Evolutionary conservation across 2,329 filamentous ascomycete genomes (phyloP).

Genomic region (Fusarium sp.): DNA sequence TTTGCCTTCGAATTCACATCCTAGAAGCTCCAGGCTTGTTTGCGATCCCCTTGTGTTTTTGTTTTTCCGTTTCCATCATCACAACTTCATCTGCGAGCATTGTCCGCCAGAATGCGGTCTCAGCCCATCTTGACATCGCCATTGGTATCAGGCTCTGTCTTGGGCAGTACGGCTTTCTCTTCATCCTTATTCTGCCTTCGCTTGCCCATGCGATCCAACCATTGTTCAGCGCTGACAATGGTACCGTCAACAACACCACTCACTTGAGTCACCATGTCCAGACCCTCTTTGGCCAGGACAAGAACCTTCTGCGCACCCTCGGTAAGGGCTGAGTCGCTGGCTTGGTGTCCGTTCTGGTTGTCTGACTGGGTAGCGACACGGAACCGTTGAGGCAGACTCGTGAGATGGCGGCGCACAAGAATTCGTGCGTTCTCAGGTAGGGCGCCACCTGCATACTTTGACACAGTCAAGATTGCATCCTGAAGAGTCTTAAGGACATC

Average conservation of each 20-base stretch:
- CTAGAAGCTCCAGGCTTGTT: constrained; percentile 6
- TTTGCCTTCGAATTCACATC: background rate
- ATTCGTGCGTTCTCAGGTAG: constrained; percentile 86
- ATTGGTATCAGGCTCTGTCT: constrained; percentile 29
- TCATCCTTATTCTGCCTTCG: constrained; percentile 40
- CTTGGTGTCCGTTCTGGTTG: constrained; percentile 44
- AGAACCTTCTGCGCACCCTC: constrained; percentile 78
- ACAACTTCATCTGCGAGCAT: background rate
- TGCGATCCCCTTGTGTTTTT: background rate
- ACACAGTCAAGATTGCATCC: constrained; percentile 82
- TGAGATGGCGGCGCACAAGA: constrained; percentile 83
- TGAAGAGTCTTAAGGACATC: constrained; percentile 82
- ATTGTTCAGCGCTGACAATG: constrained; percentile 86
- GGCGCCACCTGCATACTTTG: constrained; percentile 88
- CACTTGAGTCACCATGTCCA: constrained; percentile 95
- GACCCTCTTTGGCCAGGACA: constrained; percentile 84
- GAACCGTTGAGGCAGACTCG: constrained; percentile 84
- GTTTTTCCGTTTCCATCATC: constrained; percentile 16
- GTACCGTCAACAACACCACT: constrained; percentile 88
- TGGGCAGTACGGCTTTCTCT: constrained; percentile 42
- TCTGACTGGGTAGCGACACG: constrained; percentile 68
- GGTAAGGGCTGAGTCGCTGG: constrained; percentile 50
- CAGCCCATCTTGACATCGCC: constrained; percentile 45
- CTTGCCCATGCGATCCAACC: constrained; percentile 79
- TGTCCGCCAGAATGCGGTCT: constrained; percentile 2